Evolutionary conservation across 768 basidiomycete genomes (phyloP), one percentile per base, ranked within the genome.

Genomic region (Leucocoprinus birnbaumii): DNA sequence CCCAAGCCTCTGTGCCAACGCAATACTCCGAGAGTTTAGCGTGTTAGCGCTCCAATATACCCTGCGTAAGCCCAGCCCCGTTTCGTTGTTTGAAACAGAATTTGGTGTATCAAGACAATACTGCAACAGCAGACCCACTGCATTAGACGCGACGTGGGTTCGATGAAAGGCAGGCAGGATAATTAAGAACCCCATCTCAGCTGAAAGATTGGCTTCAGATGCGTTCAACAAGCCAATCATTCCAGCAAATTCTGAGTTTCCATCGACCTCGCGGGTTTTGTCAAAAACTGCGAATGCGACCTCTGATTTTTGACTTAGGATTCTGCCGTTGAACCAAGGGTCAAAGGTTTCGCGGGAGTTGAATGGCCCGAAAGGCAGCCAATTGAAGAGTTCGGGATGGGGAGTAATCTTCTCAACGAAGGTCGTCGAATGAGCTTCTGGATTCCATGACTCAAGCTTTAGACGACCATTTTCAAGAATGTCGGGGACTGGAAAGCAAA

Each of bases 11-110:
- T 82, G 68, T 0, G 86, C 87, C 0, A 77, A 71, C 7, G 67
- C 59, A 13, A 84, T 66, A 42, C 83, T 85, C 0, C 71, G 61
- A 5, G 43, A 48, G 60, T 89, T 89, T 14, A 62, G 56, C 5
- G 67, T 61, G 49, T 82, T 78, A 3, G 84, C 75, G 56, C 77
- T 75, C 83, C 86, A 90, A 27, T 80, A 79, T 0, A 86, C 80
- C 8, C 87, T 74, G 2, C 86, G 75, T 27, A 89, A 65, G 0
- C 82, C 80, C 2, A 87, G 69, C 0, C 80, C 80, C 7, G 26
- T 13, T 13, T 8, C n/a, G 35, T 16, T 22, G 10, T 44, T 19
- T 21, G 21, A 14, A 19, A 18, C 13, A 13, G 67, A 63, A 10
- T 62, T 62, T 0, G 79, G 76, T 1, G 66, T 57, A 49, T 79